Evolutionary conservation across 2,329 filamentous ascomycete genomes (phyloP), one percentile per base, ranked within the genome.

Genomic region (Talaromyces sp.): DNA sequence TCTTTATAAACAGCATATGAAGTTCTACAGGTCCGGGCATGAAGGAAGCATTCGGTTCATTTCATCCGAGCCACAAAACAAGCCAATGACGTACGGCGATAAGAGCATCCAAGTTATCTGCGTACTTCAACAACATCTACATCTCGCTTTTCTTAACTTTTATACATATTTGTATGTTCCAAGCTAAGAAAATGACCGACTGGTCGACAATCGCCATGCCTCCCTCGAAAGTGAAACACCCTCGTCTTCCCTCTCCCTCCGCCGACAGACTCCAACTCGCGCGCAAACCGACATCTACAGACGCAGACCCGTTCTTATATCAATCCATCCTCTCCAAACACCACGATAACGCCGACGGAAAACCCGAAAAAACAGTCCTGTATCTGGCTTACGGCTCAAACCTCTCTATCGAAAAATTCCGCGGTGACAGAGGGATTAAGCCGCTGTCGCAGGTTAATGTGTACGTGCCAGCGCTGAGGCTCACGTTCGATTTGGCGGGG

Each of bases 341-440:
- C 49, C 49, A 33, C n/a, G 6, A 31, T 6, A 31, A 31, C 27
- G 27, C 64, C 52, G 17, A 67, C 31, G 31, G 47, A 35, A 31
- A 54, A 31, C 27, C 22, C 6, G 43, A 68, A 22, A 65, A 81
- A 45, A 90, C 90, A 1, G 83, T 93, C 31, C 84, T 93, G 61
- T 94, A 94, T 76, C 86, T 94, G 25, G 94, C 93, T 11, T 98
- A 97, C 75, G 95, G 94, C 70, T 97, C 93, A 61, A 98, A 98
- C 76, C 86, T 98, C 67, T 87, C 85, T 67, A 87, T 89, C 15
- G 82, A 92, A 75, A 96, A 91, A 0, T 97, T 98, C 77, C 84
- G 89, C 57, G 91, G 90, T 66, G 82, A 79, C 66, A 89, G 94
- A 61, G 89, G 89, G 67, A 94, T 98, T 78, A 86, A 86, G 31